Base-by-base conservation (phyloP, 768 basidiomycete species). In the Podaxis pistillaris region DNA sequence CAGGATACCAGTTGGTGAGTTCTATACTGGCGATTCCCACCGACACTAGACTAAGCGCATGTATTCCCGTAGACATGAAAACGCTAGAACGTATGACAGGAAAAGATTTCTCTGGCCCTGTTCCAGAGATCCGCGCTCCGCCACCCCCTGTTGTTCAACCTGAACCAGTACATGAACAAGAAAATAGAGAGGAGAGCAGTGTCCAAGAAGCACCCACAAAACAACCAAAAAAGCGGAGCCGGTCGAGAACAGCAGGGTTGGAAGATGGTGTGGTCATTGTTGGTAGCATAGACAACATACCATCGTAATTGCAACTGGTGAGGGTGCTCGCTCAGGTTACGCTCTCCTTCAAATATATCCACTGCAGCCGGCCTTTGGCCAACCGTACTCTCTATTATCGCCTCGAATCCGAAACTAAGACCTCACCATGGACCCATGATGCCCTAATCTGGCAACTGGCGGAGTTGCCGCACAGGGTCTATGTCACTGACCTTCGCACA, bases 71-170 rank as follows among this genome's bases (percentile, higher is more conserved):
- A 93, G 91, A 93, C 69, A 89, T 93, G 67, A 79, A 80, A 64
- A 88, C 85, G 0, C 73, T 93, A 12, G 85, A 88, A 50, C 85
- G 87, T 13, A 86, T 93, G 86, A 93, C 91, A 11, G 91, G 91
- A 40, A 92, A 89, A 66, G 90, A 93, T 69, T 93, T 93, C 69
- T 88, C 90, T 49, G 91, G 91, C 0, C 91, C 91, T 26, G 83
- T 85, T 17, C 91, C 91, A 0, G 84, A 86, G 63, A 91, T 93
- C 36, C 75, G 76, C 24, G 73, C 70, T 3, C 78, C 81, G 1
- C 70, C 74, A 6, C 76, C 79, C 15, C 71, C 70, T 24, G 62
- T 66, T 9, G 65, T 70, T 22, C 71, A 68, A 40, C 63, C 63
- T 12, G 56, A 64, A 30, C 64, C 62, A 22, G 58, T 64, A 36